Evolutionary conservation across 148 eudicot genomes (phyloP).

Genomic region (Camellia granthamiana): DNA sequence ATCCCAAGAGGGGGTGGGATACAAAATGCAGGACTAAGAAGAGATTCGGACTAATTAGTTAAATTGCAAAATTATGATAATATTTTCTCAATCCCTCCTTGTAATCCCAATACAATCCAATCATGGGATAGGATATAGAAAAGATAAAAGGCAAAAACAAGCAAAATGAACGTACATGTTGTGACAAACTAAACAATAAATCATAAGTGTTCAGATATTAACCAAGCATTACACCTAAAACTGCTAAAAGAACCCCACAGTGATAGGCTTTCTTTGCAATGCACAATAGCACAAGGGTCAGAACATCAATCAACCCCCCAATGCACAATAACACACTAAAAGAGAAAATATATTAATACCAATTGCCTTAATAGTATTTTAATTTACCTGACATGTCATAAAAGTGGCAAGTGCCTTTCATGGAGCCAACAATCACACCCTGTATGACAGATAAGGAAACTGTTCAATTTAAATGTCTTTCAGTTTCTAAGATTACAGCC

Average conservation of each 20-base stretch:
- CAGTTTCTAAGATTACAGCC: neutral
- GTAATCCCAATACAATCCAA: too few species aligned
- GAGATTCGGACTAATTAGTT: too few species aligned
- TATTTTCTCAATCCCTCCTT: too few species aligned
- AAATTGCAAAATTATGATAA: too few species aligned
- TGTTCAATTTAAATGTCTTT: too few species aligned
- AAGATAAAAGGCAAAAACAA: neutral
- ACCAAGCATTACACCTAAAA: neutral
- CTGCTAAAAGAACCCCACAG: neutral
- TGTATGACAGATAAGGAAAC: constrained; percentile 26
- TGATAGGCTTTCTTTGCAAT: neutral
- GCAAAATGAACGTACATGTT: too few species aligned
- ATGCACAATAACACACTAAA: neutral
- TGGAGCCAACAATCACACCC: constrained; percentile 80
- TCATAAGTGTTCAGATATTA: neutral
- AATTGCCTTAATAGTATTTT: neutral
- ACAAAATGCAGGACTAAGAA: too few species aligned
- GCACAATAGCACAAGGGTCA: neutral
- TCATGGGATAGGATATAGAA: neutral
- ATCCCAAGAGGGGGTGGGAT: too few species aligned
- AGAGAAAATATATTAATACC: neutral
- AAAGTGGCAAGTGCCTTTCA: constrained; percentile 61
- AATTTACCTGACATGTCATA: constrained; percentile 56
- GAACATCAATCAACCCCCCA: neutral
- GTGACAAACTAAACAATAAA: constrained; percentile 5